Evolutionary conservation across 129 eudicot genomes (phyloP).

Genomic region (Flaveria robusta): DNA sequence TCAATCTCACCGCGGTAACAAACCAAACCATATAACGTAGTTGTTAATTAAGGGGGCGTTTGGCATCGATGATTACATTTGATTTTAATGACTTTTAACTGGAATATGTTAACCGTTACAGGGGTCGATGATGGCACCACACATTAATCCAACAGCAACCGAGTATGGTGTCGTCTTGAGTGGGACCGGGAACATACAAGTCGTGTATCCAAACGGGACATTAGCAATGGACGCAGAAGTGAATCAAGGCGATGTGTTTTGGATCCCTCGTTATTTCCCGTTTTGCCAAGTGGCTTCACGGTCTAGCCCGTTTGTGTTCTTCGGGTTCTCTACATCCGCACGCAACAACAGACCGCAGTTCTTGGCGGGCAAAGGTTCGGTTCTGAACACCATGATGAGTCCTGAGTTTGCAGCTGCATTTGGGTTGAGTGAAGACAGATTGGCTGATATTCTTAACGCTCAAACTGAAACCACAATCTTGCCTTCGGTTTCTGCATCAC

Average conservation of each 20-base stretch:
- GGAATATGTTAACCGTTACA: conserved; percentile 1
- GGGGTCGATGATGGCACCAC: conserved; percentile 99
- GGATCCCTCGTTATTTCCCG: conserved; percentile 83
- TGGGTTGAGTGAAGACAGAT: conserved; percentile 57
- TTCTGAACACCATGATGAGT: conserved; percentile 53
- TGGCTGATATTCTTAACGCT: conserved; percentile 34
- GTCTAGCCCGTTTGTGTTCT: conserved; percentile 73
- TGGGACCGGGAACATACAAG: conserved; percentile 66
- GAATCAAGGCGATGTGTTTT: conserved; percentile 74
- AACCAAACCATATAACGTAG: neutral
- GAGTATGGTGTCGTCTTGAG: conserved; percentile 78
- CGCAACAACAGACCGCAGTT: conserved; percentile 70
- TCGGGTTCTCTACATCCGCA: conserved; percentile 88
- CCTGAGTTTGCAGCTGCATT: conserved; percentile 70
- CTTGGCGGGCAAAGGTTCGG: conserved; percentile 57
- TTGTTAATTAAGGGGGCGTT: neutral
- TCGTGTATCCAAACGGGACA: conserved; percentile 79
- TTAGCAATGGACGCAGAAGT: conserved; percentile 77
- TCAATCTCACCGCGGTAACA: conserved; percentile 77
- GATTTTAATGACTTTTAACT: neutral
- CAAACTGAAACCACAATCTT: conserved; percentile 50
- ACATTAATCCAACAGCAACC: conserved; percentile 68
- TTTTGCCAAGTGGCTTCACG: conserved; percentile 92
- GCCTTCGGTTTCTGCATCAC: conserved; percentile 51
- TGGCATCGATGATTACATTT: neutral